Base-by-base conservation (phyloP, 1,139 yeast genomes). In the Maudiozyma humilis region DNA sequence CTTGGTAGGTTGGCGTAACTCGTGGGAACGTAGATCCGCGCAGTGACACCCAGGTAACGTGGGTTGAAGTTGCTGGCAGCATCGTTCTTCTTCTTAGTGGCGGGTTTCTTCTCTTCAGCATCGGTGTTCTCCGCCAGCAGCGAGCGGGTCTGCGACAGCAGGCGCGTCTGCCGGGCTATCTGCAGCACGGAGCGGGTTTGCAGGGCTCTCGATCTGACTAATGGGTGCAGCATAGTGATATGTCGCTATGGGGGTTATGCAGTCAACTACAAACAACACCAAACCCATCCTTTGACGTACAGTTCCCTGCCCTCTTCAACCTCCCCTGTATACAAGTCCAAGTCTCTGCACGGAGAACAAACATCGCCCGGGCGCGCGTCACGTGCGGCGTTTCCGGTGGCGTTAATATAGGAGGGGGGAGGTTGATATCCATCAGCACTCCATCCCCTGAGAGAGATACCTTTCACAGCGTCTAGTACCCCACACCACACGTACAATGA, bases 11-110 rank as follows among this genome's bases (percentile, higher is more conserved):
- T 67, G n/a, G 60, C 57, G 42, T 62, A 60, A 1, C 74, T 58
- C 1, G 78, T 72, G 16, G 80, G 82, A 44, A 78, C 63, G 52
- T 69, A 75, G 4, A 72, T 64, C 40, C 69, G 70, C 36, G 68
- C 62, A 0, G 76, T 70, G 20, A 73, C 69, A 36, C 78, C 78
- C 37, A 73, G 62, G 51, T 63, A 64, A 42, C 69, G 62, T 8
- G 68, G 65, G 45, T 66, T 66, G 44, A 67, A 64, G n/a, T 61
- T 38, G 2, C 32, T 51, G 1, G 46, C 44, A 4, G 48, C 25
- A 18, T 44, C 45, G 13, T 33, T 36, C 25, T 41, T 42, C 23
- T 45, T 45, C 36, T 40, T 40, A 36, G 31, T 47, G 44, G 25
- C 49, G 43, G 32, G 39, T 16, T 43, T 36, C 27, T 23, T 23